These are phyloP conservation scores for Amanita muscaria DNA, from an alignment of 768 basidiomycete species.

Conservation along the genomic window DNA sequence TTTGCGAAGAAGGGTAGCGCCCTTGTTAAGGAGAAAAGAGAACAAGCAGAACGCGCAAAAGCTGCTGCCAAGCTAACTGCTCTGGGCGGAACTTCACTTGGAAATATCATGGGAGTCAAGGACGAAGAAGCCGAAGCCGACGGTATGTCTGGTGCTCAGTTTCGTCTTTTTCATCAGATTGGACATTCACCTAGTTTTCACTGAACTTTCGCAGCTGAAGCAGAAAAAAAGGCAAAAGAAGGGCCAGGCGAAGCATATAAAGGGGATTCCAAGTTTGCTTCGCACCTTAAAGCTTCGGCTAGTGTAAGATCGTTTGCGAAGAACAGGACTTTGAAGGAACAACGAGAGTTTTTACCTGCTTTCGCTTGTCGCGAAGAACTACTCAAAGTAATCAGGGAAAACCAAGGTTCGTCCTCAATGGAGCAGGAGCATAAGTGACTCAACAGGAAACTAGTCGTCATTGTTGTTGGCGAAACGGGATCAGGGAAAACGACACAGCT, in stretches of 20 bases:
- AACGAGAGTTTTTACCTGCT: constrained; percentile 93
- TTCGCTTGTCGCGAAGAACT: constrained; percentile 96
- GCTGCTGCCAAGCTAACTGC: constrained; percentile 93
- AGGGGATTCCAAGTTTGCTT: constrained; percentile 96
- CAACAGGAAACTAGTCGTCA: constrained; percentile 48
- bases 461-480: constrained; percentile 99
- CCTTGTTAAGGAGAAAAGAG: constrained; percentile 90
- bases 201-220: constrained; percentile 45
- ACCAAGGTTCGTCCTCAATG: constrained; percentile 63
- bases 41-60: constrained; percentile 92
- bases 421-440: constrained; percentile 2
- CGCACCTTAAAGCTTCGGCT: constrained; percentile 73
- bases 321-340: constrained; percentile 81
- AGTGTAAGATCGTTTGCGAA: constrained; percentile 79
- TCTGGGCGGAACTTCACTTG: constrained; percentile 87
- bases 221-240: constrained; percentile 38
- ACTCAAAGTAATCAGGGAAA: constrained; percentile 81
- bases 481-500: constrained; percentile 98
- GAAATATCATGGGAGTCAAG: constrained; percentile 95
- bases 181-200: constrained; percentile 70
- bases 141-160: constrained; percentile 44
- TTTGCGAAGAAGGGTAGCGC: constrained; percentile 97
- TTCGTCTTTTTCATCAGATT: constrained; percentile 33
- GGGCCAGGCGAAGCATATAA: constrained; percentile 69
- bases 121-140: constrained; percentile 91